These are phyloP conservation scores for Pleoardoris graminearum DNA, from an alignment of 2,329 filamentous ascomycete genomes.

Conservation along the genomic window DNA sequence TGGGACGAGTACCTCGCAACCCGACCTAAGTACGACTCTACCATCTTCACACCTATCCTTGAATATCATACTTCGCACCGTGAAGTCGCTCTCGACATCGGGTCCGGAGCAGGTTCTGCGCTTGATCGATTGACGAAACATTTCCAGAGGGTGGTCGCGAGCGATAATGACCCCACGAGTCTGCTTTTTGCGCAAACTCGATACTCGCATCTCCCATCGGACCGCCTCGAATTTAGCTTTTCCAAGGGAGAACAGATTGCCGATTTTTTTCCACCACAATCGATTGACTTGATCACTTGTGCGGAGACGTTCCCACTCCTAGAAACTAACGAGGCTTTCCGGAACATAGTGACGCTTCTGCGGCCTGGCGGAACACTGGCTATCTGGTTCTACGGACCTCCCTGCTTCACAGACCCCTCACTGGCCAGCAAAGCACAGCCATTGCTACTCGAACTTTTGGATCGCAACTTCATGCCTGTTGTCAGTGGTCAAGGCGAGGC, in stretches of 20 bases:
- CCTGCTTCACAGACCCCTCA: background rate
- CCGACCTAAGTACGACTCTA: slow-evolving; percentile 6
- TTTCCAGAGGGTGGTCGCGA: slow-evolving; percentile 3
- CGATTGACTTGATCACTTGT: slow-evolving; percentile 8
- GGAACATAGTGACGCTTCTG: slow-evolving; percentile 1
- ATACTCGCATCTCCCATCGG: background rate
- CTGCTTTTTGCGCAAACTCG: slow-evolving; percentile 1
- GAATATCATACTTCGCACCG: slow-evolving; percentile 3
- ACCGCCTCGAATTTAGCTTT: too few relatives aligned
- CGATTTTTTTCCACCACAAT: too few relatives aligned
- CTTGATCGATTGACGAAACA: slow-evolving; percentile 2
- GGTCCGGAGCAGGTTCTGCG: slow-evolving; percentile 8
- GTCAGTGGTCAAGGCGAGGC: background rate
- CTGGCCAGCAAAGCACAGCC: background rate
- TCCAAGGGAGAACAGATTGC: too few relatives aligned
- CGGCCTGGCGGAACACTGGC: slow-evolving; percentile 13
- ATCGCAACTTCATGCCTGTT: slow-evolving; percentile 2
- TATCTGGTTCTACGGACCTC: slow-evolving; percentile 14
- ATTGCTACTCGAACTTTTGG: background rate
- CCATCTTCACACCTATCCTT: slow-evolving; percentile 9
- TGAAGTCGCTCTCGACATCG: slow-evolving; percentile 6
- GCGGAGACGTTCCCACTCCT: slow-evolving; percentile 9
- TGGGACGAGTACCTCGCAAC: slow-evolving; percentile 14
- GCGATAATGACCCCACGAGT: slow-evolving; percentile 10
- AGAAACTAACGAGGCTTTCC: background rate